Percentiles rank a stretch among this genome's conserved stretches.
Conservation (phyloP, 805 yeast genomes). For the Lipomyces chichibuensis region DNA sequence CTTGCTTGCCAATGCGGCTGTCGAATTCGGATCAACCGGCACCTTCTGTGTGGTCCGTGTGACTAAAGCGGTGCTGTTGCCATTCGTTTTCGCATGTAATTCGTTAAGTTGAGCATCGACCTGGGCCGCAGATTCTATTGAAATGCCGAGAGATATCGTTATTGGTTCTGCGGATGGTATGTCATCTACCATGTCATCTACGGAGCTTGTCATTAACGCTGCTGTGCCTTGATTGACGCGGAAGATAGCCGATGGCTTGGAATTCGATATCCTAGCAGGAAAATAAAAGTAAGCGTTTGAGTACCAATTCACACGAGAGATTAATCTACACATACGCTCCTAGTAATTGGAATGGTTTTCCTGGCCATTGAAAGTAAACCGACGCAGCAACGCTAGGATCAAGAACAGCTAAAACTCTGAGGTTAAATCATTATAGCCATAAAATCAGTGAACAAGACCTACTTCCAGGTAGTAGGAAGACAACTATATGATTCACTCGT, state of each 20-base stretch:
- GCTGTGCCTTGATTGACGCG: constrained; percentile 58
- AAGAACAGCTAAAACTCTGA: constrained; percentile 36
- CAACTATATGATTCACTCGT: constrained; percentile 73
- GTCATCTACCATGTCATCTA: constrained; percentile 62
- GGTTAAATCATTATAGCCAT: background rate
- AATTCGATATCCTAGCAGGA: constrained; percentile 41
- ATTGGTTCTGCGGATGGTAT: constrained; percentile 46
- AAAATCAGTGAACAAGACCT: constrained; percentile 44
- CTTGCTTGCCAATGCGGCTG: constrained; percentile 75
- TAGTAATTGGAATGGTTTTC: constrained; percentile 47
- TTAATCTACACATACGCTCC: constrained; percentile 48
- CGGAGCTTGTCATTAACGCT: constrained; percentile 38
- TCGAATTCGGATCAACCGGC: constrained; percentile 48
- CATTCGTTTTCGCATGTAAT: constrained; percentile 43
- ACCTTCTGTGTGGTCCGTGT: constrained; percentile 39
- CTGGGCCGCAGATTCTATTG: constrained; percentile 74
- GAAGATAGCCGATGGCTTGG: constrained; percentile 90
- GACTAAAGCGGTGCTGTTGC: constrained; percentile 41
- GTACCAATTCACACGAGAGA: constrained; percentile 44
- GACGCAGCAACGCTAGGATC: constrained; percentile 79
- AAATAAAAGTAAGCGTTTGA: constrained; percentile 31
- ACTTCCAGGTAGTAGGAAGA: constrained; percentile 83
- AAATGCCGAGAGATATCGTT: constrained; percentile 71
- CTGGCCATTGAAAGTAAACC: constrained; percentile 83
- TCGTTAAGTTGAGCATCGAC: constrained; percentile 63